phyloP scores from a whole-genome alignment of 2,329 filamentous ascomycete species.

The Aspergillus arachidicola region DNA sequence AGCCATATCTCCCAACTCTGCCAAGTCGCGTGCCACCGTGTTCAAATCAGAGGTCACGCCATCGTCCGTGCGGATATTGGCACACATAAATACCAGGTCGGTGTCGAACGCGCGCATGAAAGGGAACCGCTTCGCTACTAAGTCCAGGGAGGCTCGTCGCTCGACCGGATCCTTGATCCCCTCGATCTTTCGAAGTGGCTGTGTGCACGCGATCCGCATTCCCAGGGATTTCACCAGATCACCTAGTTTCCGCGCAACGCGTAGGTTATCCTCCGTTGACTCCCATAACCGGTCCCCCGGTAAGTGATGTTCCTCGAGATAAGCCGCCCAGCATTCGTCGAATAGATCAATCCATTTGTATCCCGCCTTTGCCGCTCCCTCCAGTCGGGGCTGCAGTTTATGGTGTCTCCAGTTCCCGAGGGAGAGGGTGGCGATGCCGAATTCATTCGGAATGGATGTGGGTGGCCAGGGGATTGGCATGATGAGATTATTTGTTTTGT shows the following conservation, averaged over 20 bases:
- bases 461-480: conserved; percentile 24
- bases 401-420: conserved; percentile 34
- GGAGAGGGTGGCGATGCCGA: conserved; percentile 38
- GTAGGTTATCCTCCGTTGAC: conserved; percentile 28
- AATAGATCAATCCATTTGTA: conserved; percentile 38
- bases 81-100: conserved; percentile 39
- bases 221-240: conserved; percentile 32
- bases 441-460: conserved; percentile 17
- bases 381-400: conserved; percentile 28
- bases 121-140: conserved; percentile 36
- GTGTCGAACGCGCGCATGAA: conserved; percentile 41
- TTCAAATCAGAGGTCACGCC: conserved; percentile 35
- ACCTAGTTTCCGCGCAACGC: conserved; percentile 30
- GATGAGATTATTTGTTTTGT: neutral
- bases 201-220: conserved; percentile 37
- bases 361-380: conserved; percentile 33
- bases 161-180: conserved; percentile 32
- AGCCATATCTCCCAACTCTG: conserved; percentile 37
- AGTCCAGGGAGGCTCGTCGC: conserved; percentile 26
- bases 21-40: conserved; percentile 33
- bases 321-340: conserved; percentile 39
- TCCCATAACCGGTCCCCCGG: conserved; percentile 32
- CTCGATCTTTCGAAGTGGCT: conserved; percentile 36
- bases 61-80: conserved; percentile 33
- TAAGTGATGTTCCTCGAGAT: conserved; percentile 31